These are phyloP conservation scores for Xylaria venustula DNA, from an alignment of 495 filamentous ascomycete genomes.

Conservation along the genomic window DNA sequence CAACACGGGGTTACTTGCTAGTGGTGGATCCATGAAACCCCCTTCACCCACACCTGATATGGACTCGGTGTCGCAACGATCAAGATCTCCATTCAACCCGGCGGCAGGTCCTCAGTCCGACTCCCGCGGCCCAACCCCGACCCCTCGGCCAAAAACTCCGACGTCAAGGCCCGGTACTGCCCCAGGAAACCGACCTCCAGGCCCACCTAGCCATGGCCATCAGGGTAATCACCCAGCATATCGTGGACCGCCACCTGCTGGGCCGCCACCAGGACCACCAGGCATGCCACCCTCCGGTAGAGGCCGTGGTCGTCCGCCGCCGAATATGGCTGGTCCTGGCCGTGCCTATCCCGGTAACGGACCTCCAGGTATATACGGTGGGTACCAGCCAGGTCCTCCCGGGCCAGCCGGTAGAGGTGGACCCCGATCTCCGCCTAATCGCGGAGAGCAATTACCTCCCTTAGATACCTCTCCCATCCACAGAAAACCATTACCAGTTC, in stretches of 20 bases:
- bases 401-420: constrained; percentile 18
- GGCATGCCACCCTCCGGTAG: constrained; percentile 29
- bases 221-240: constrained; percentile 20
- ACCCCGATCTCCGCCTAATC: constrained; percentile 25
- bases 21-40: constrained; percentile 50
- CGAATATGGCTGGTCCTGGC: constrained; percentile 21
- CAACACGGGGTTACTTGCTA: constrained; percentile 49
- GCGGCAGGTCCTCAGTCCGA: constrained; percentile 17
- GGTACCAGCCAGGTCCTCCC: constrained; percentile 17
- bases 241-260: constrained; percentile 29
- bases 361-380: constrained; percentile 26
- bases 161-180: constrained; percentile 29
- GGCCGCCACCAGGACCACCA: constrained; percentile 12
- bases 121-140: constrained; percentile 23
- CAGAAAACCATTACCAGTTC: constrained; percentile 62
- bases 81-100: constrained; percentile 36
- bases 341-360: constrained; percentile 24
- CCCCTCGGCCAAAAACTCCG: constrained; percentile 23
- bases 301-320: constrained; percentile 38
- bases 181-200: constrained; percentile 24
- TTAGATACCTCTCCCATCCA: constrained; percentile 36
- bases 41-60: constrained; percentile 34
- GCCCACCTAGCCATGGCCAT: constrained; percentile 21
- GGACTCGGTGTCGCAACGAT: constrained; percentile 28
- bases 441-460: constrained; percentile 24